phyloP scores from a whole-genome alignment of 1,284 basidiomycete species.

The Melampsora americana region DNA sequence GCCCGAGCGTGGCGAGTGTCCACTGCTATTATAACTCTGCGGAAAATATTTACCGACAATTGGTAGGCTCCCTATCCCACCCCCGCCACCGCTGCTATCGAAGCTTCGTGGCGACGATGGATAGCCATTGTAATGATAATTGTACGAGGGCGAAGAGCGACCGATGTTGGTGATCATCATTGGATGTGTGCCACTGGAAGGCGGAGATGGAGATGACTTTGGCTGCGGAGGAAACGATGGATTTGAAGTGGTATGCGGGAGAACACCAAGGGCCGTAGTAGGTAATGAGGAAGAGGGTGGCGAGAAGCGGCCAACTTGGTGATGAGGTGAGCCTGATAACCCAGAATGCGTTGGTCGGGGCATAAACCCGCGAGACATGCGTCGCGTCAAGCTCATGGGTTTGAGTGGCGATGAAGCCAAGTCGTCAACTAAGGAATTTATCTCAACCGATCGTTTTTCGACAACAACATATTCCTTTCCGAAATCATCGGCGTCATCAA shows the following conservation, averaged over 20 bases:
- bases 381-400: slow-evolving; percentile 53
- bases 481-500: slow-evolving; percentile 51
- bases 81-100: slow-evolving; percentile 23
- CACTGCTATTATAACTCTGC: slow-evolving; percentile 10
- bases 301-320: not conserved
- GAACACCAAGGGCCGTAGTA: not conserved
- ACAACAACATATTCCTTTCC: slow-evolving; percentile 61
- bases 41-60: slow-evolving; percentile 36
- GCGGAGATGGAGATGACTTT: slow-evolving; percentile 53
- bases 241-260: slow-evolving; percentile 17
- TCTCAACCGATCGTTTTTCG: slow-evolving; percentile 61
- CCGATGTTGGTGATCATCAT: slow-evolving; percentile 36
- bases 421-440: slow-evolving; percentile 61
- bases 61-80: slow-evolving; percentile 29
- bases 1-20: not conserved
- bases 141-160: slow-evolving; percentile 23
- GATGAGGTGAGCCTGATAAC: slow-evolving; percentile 17
- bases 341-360: slow-evolving; percentile 46
- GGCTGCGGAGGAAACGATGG: slow-evolving; percentile 45
- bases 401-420: slow-evolving; percentile 56
- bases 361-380: slow-evolving; percentile 53
- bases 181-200: slow-evolving; percentile 13
- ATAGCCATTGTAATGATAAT: slow-evolving; percentile 13
- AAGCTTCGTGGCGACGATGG: slow-evolving; percentile 37
- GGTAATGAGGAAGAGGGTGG: slow-evolving; percentile 7